Base-by-base conservation (phyloP, 306 rosid genomes). In the Oemleria cerasiformis region DNA sequence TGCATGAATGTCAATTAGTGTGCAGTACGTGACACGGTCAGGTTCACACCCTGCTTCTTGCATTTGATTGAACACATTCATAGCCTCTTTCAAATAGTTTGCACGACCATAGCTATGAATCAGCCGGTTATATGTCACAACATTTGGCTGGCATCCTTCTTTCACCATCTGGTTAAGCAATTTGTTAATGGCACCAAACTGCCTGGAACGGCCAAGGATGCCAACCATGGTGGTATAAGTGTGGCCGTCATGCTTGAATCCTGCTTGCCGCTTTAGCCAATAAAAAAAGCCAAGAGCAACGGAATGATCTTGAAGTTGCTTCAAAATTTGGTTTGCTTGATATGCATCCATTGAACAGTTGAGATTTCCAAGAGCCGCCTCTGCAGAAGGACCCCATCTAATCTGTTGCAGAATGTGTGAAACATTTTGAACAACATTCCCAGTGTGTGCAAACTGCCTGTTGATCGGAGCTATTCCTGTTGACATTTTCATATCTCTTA, bases 141-240 rank as follows among this genome's bases (percentile, higher is more conserved):
- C 97, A 79, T 89, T 93, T 50, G 98, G 98, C 72, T 72, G 75
- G 74, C 96, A 93, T 55, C 98, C 98, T 59, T 93, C 98, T 51
- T 72, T 77, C 75, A 84, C 75, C 98, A 93, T 93, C 91, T 93
- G 94, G 75, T 84, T 80, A 0, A 93, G 84, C 81, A 93, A 76
- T 58, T 71, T 84, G 73, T 83, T 86, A 64, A 93, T 86, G 60
- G 87, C 84, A 14, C 88, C 89, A 65, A 93, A 93, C 83, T 91
- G 91, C 77, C 89, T 87, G 67, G 90, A 93, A 51, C 94, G 94
- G n/a, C 97, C 96, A 39, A 93, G 88, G 78, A 88, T 85, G 73
- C 98, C 98, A 74, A 93, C 93, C 97, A 90, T 93, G 63, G 97
- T 93, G 49, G 98, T 93, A 68, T 91, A 93, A 61, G 96, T 91